Conservation (phyloP, 805 yeast genomes). For the Suhomyces faveliae region DNA sequence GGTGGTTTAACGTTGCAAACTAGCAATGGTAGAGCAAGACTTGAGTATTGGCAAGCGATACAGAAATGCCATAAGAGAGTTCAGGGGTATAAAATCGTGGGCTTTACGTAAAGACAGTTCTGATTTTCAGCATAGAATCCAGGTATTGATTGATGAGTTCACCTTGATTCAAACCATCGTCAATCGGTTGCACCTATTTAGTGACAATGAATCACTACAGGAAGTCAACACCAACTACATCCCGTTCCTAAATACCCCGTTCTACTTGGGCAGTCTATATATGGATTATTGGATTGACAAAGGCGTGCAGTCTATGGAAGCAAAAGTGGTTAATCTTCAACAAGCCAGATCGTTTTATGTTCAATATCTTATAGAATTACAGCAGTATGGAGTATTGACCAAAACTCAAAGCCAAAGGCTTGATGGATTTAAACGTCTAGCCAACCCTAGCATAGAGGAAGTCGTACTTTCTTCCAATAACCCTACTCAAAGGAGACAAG, state of each 20-base stretch:
- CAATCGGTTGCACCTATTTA: conserved; percentile 56
- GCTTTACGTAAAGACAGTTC: conserved; percentile 40
- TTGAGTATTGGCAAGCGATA: conserved; percentile 13
- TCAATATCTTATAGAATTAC: conserved; percentile 23
- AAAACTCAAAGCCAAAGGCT: conserved; percentile 36
- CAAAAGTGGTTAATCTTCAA: conserved; percentile 26
- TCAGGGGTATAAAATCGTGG: conserved; percentile 11
- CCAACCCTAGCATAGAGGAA: conserved; percentile 44
- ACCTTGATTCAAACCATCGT: conserved; percentile 45
- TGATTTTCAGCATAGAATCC: conserved; percentile 40
- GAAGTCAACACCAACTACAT: conserved; percentile 67
- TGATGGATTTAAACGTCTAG: conserved; percentile 39
- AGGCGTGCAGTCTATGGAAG: conserved; percentile 12
- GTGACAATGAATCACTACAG: conserved; percentile 66
- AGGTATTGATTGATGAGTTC: conserved; percentile 39
- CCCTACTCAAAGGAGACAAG: conserved; percentile 55
- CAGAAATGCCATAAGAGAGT: conserved; percentile 10
- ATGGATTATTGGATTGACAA: conserved; percentile 9
- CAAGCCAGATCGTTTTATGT: conserved; percentile 42
- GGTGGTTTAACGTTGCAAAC: neutral
- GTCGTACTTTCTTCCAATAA: conserved; percentile 20
- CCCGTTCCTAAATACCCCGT: conserved; percentile 59
- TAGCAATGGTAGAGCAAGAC: neutral
- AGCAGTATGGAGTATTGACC: conserved; percentile 31
- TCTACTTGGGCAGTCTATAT: conserved; percentile 45